phyloP scores from a whole-genome alignment of 768 basidiomycete species.

The Psilocybe tampanensis region DNA sequence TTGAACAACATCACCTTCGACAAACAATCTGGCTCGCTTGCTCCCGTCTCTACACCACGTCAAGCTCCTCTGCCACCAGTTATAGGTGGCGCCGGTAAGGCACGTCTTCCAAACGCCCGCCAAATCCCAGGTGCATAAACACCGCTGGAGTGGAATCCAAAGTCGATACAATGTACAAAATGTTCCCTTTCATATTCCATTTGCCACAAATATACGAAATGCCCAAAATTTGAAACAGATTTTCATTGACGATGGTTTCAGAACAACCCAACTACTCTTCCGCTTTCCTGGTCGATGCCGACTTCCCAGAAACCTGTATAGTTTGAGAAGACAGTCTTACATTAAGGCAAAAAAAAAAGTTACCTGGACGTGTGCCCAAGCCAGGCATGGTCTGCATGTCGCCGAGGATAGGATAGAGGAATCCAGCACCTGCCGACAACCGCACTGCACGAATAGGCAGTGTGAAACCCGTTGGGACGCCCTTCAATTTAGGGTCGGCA shows the following conservation, averaged over 20 bases:
- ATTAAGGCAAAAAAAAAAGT: slow-evolving; percentile 10
- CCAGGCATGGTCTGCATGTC: slow-evolving; percentile 99
- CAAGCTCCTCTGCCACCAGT: slow-evolving; percentile 7
- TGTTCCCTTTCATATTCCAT: neutral
- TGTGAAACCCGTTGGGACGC: slow-evolving; percentile 90
- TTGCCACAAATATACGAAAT: neutral
- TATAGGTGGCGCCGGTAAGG: slow-evolving; percentile 10
- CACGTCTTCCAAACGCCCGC: slow-evolving; percentile 22
- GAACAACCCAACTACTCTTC: slow-evolving; percentile 86
- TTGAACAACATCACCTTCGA: slow-evolving; percentile 65
- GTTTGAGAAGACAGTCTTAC: slow-evolving; percentile 13
- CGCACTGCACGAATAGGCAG: slow-evolving; percentile 89
- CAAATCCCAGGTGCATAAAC: slow-evolving; percentile 12
- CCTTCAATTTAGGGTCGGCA: slow-evolving; percentile 89
- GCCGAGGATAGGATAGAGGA: slow-evolving; percentile 93
- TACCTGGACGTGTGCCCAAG: slow-evolving; percentile 87
- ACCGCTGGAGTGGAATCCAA: slow-evolving; percentile 4
- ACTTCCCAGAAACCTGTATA: slow-evolving; percentile 88
- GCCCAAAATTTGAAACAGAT: neutral
- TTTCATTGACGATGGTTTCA: slow-evolving; percentile 33
- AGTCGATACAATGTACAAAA: neutral
- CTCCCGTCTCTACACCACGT: slow-evolving; percentile 17
- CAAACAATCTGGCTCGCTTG: slow-evolving; percentile 52
- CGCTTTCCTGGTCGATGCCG: slow-evolving; percentile 75
- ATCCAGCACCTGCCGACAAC: slow-evolving; percentile 91